phyloP scores from a whole-genome alignment of 257 asterid species.

The Cinchona pubescens region DNA sequence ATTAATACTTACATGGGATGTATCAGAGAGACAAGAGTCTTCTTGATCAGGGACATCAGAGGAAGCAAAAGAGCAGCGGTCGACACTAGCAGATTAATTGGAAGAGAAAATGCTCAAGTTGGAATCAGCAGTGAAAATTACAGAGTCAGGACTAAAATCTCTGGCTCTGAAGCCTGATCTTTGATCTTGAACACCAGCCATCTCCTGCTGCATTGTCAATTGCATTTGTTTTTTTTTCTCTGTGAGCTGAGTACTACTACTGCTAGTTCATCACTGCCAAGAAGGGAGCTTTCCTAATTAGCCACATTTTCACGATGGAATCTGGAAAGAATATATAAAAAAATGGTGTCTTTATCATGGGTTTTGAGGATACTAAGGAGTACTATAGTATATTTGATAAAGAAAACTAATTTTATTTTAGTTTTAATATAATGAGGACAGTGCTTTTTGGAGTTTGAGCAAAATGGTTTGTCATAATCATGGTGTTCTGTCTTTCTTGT shows the following conservation, averaged over 20 bases:
- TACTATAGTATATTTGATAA: not conserved
- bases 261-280: not conserved
- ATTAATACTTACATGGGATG: constrained; percentile 40
- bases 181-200: constrained; percentile 17
- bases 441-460: constrained; percentile 38
- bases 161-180: constrained; percentile 42
- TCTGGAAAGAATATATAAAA: not conserved
- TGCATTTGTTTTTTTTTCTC: constrained; percentile 10
- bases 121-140: constrained; percentile 67
- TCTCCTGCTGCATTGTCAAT: constrained; percentile 27
- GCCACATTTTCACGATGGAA: not conserved
- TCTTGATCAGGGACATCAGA: constrained; percentile 75
- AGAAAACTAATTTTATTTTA: not conserved
- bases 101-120: constrained; percentile 86
- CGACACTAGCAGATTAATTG: constrained; percentile 85
- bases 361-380: not conserved
- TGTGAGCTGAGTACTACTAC: not conserved
- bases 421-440: constrained; percentile 16
- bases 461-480: constrained; percentile 45
- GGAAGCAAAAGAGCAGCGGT: constrained; percentile 86
- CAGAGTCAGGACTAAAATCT: constrained; percentile 82
- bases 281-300: not conserved
- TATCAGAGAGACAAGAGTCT: constrained; percentile 46
- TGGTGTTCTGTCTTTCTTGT: constrained; percentile 22
- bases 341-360: not conserved